phyloP scores from a whole-genome alignment of 225 moss, liverwort and hornwort genomes.

The Pseudoscleropodium purum region DNA sequence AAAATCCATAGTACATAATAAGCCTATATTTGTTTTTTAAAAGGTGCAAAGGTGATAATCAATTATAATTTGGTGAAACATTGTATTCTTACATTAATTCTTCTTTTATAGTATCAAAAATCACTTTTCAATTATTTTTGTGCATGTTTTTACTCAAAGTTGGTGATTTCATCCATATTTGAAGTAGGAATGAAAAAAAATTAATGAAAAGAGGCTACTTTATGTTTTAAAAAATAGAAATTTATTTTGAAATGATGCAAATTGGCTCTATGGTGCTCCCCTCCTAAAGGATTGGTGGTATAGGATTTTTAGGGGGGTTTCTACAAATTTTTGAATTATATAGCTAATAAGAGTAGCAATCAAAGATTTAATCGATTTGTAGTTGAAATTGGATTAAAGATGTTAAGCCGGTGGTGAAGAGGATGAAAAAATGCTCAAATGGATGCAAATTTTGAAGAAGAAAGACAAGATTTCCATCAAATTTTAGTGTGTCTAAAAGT shows the following conservation, averaged over 20 bases:
- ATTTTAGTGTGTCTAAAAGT: neutral
- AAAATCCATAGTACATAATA: accelerated
- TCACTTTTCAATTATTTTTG: neutral
- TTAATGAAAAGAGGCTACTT: neutral
- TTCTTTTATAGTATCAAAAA: neutral
- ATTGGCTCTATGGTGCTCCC: neutral
- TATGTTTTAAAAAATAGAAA: too few species aligned
- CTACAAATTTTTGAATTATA: neutral
- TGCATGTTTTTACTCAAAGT: neutral
- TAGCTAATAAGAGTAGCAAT: neutral
- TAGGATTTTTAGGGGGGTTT: accelerated
- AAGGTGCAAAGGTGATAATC: neutral
- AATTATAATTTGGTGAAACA: neutral
- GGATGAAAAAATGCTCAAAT: neutral
- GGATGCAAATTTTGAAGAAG: too few species aligned
- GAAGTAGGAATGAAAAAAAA: neutral
- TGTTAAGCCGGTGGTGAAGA: neutral
- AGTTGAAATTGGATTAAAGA: neutral
- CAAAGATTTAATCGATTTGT: neutral
- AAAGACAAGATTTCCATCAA: neutral
- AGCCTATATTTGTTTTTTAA: neutral
- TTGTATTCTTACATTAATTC: neutral
- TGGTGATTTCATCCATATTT: neutral
- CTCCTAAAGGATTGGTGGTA: accelerated
- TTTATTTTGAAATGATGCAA: neutral